Conservation (phyloP, 1,139 yeast genomes). For the Candida albicans region DNA sequence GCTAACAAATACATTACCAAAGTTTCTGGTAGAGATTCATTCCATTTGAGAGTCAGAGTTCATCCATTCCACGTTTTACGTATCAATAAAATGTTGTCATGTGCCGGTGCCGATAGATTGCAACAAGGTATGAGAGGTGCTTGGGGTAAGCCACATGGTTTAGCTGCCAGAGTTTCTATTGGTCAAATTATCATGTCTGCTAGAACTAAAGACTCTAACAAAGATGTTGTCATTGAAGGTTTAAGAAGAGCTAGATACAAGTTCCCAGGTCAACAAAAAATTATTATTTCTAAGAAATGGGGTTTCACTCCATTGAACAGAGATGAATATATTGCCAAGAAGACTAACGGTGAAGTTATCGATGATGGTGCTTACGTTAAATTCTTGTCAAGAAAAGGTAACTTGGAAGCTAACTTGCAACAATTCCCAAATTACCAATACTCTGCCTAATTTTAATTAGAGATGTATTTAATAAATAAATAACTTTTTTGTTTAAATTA, state of each 20-base stretch:
- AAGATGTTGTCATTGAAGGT: constrained; percentile 97
- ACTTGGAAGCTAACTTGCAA: constrained; percentile 85
- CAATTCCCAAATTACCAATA: constrained; percentile 92
- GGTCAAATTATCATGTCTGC: constrained; percentile 98
- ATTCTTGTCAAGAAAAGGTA: constrained; percentile 97
- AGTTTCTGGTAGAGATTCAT: constrained; percentile 97
- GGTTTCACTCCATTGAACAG: constrained; percentile 99
- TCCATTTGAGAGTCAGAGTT: constrained; percentile 99
- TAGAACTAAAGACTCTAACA: constrained; percentile 97
- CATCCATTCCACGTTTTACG: constrained; percentile 99
- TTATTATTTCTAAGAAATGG: constrained; percentile 99
- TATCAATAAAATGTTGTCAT: constrained; percentile 99
- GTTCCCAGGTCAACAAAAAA: constrained; percentile 99
- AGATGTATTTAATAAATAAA: neutral
- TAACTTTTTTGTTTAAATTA: neutral
- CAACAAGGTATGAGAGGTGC: constrained; percentile 99
- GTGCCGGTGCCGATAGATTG: constrained; percentile 99
- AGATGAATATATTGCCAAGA: constrained; percentile 91
- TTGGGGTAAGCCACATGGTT: constrained; percentile 99
- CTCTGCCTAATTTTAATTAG: constrained; percentile 36
- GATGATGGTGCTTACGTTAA: constrained; percentile 99
- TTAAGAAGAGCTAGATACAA: constrained; percentile 99
- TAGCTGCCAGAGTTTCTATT: constrained; percentile 98
- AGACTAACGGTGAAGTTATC: constrained; percentile 96
- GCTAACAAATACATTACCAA: constrained; percentile 99